Base-by-base conservation (phyloP, 768 basidiomycete genomes). In the Suillus occidentalis region DNA sequence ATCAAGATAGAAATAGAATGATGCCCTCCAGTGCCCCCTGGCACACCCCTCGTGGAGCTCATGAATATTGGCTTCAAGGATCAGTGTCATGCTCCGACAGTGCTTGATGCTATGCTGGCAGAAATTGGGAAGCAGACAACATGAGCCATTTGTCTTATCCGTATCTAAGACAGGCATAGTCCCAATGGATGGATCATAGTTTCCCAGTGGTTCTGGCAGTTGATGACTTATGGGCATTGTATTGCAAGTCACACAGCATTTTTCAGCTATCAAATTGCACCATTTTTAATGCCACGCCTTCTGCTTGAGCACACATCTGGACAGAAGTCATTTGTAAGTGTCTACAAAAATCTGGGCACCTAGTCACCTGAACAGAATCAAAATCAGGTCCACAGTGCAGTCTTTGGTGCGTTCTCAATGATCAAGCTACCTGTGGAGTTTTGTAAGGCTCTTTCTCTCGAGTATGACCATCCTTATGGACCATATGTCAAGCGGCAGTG, bases 141-240 rank as follows among this genome's bases (percentile, higher is more conserved):
- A n/a, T n/a, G n/a, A n/a, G n/a, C n/a, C n/a, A n/a, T n/a, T n/a
- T n/a, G n/a, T n/a, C n/a, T n/a, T n/a, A n/a, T n/a, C n/a, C n/a
- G n/a, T n/a, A n/a, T n/a, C n/a, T n/a, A n/a, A n/a, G n/a, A n/a
- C n/a, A n/a, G n/a, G n/a, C n/a, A n/a, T n/a, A n/a, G n/a, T n/a
- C n/a, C n/a, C n/a, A n/a, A n/a, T n/a, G n/a, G n/a, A n/a, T n/a
- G n/a, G n/a, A n/a, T 59, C 25, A 61, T 65, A 95, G 93, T 52
- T 79, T 82, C 70, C 94, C 94, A 0, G 90, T 96, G 2, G 73
- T 97, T 7, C 78, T 96, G 37, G 95, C 94, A 0, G 81, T 96
- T 1, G 95, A 97, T 68, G 95, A 97, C 69, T 87, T 93, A 73
- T 95, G 97, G 74, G 83, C 92, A 0, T 75, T 97, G 31, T 94